Conservation (phyloP, 345 rosid species). For the Murraya koenigii region DNA sequence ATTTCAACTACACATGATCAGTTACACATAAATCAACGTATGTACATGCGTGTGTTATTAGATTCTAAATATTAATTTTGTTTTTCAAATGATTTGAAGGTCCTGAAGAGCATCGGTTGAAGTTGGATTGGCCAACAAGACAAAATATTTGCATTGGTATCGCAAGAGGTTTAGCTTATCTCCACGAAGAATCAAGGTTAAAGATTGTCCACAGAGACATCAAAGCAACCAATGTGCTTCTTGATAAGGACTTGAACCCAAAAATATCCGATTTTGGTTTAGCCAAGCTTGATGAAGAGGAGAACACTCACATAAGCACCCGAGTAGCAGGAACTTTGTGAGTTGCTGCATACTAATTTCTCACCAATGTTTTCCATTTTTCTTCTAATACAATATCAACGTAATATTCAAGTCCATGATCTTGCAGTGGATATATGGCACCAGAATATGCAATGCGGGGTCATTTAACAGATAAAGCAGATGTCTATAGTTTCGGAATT, state of each 20-base stretch:
- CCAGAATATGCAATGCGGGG: conserved; percentile 40
- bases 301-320: conserved; percentile 69
- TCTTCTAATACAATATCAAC: not conserved
- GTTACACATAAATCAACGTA: not conserved
- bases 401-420: not conserved
- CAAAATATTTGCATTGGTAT: conserved; percentile 62
- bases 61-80: not conserved
- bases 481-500: conserved; percentile 42
- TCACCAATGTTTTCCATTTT: not conserved
- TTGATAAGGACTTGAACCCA: conserved; percentile 47
- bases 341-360: conserved; percentile 11
- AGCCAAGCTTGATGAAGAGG: conserved; percentile 70
- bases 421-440: conserved; percentile 41
- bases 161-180: conserved; percentile 64
- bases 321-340: conserved; percentile 66
- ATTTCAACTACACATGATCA: not conserved
- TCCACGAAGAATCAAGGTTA: conserved; percentile 67
- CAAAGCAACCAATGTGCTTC: conserved; percentile 67
- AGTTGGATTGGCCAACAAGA: conserved; percentile 62
- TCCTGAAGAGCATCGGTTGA: conserved; percentile 36
- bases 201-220: conserved; percentile 77
- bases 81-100: conserved; percentile 25
- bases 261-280: conserved; percentile 72
- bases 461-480: conserved; percentile 33
- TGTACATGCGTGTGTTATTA: too few relatives aligned